Evolutionary conservation across 805 yeast species (phyloP).

Genomic region (Saccharomyces kudriavzevii): DNA sequence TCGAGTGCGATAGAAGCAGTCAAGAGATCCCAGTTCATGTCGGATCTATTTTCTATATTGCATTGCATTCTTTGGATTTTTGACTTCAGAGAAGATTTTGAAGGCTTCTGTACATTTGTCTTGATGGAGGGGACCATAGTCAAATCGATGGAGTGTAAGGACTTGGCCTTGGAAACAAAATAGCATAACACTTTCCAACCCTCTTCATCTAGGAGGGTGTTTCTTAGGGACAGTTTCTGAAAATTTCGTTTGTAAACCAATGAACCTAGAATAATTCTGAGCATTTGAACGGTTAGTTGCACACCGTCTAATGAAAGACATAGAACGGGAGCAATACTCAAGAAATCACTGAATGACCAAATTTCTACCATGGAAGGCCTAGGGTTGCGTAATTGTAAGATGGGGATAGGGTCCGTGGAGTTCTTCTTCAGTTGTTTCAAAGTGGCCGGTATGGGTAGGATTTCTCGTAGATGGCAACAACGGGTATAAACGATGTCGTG

Average conservation of each 20-base stretch:
- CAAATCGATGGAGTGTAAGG: slow-evolving; percentile 52
- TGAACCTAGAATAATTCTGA: slow-evolving; percentile 58
- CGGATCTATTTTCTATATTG: slow-evolving; percentile 42
- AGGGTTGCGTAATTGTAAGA: slow-evolving; percentile 72
- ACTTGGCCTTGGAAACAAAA: slow-evolving; percentile 59
- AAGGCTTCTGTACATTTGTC: slow-evolving; percentile 33
- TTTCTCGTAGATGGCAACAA: slow-evolving; percentile 88
- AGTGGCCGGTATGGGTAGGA: slow-evolving; percentile 85
- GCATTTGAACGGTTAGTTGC: slow-evolving; percentile 63
- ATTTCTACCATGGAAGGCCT: slow-evolving; percentile 83
- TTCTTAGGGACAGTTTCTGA: slow-evolving; percentile 68
- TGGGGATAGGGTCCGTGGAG: slow-evolving; percentile 72
- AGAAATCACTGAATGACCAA: slow-evolving; percentile 77
- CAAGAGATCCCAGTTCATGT: slow-evolving; percentile 76
- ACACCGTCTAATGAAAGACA: slow-evolving; percentile 79
- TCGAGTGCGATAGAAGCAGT: slow-evolving; percentile 67
- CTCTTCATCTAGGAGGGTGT: slow-evolving; percentile 61
- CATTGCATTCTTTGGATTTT: slow-evolving; percentile 33
- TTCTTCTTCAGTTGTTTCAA: slow-evolving; percentile 69
- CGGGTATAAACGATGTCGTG: slow-evolving; percentile 78
- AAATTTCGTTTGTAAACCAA: slow-evolving; percentile 55
- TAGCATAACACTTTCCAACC: slow-evolving; percentile 82
- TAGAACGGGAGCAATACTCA: slow-evolving; percentile 74
- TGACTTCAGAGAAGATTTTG: slow-evolving; percentile 26
- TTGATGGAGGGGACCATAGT: slow-evolving; percentile 40